Percentiles rank a stretch among this genome's conserved stretches.
phyloP scores from a whole-genome alignment of 208 protist genomes.

The Wallacemonas rigidus region DNA sequence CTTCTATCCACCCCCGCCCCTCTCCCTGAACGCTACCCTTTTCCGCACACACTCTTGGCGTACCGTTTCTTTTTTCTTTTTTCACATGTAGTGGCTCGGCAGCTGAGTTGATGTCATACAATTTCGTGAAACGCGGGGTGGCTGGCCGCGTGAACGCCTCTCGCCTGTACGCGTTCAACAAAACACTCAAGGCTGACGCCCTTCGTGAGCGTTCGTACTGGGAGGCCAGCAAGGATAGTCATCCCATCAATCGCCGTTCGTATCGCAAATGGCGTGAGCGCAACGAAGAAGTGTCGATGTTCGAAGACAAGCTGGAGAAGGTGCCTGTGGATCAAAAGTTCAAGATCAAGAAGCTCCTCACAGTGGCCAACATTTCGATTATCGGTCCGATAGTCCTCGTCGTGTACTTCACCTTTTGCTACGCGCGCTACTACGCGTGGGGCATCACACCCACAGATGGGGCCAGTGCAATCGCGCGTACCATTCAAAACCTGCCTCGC shows the following conservation, averaged over 20 bases:
- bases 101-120: slow-evolving; percentile 1
- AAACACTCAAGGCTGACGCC: slow-evolving; percentile 79
- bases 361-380: slow-evolving; percentile 75
- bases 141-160: slow-evolving; percentile 65
- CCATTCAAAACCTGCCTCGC: slow-evolving; percentile 79
- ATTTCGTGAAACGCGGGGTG: slow-evolving; percentile 57
- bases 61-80: too few species aligned
- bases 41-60: too few species aligned
- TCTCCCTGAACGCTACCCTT: too few species aligned
- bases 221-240: slow-evolving; percentile 79
- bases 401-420: slow-evolving; percentile 74
- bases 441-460: slow-evolving; percentile 80
- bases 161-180: slow-evolving; percentile 81
- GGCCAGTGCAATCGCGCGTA: slow-evolving; percentile 54
- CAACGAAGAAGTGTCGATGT: slow-evolving; percentile 78
- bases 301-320: slow-evolving; percentile 76
- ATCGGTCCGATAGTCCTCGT: slow-evolving; percentile 66
- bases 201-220: slow-evolving; percentile 72
- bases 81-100: too few species aligned
- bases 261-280: slow-evolving; percentile 77
- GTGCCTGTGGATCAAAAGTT: slow-evolving; percentile 86
- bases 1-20: too few species aligned
- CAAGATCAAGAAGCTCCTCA: slow-evolving; percentile 85
- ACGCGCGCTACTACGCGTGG: slow-evolving; percentile 60
- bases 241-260: slow-evolving; percentile 82